These are phyloP conservation scores for Aspergillus cavernicola DNA, from an alignment of 495 filamentous ascomycete genomes.

Conservation along the genomic window DNA sequence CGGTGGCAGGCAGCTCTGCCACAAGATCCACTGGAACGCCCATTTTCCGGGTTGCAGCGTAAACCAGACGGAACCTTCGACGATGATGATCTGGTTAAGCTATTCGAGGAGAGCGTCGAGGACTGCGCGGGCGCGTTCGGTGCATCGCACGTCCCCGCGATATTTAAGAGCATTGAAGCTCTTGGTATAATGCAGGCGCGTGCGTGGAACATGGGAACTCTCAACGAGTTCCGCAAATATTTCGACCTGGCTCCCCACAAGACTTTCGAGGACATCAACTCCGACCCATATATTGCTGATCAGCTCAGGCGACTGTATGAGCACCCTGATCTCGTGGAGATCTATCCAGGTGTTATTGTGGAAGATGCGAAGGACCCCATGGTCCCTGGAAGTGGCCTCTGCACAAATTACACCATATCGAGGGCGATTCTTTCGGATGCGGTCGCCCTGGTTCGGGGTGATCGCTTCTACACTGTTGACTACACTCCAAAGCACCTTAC, in stretches of 20 bases:
- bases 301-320: slow-evolving; percentile 74
- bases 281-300: slow-evolving; percentile 67
- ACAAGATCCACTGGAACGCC: slow-evolving; percentile 59
- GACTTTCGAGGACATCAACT: slow-evolving; percentile 83
- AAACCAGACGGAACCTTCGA: slow-evolving; percentile 55
- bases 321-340: slow-evolving; percentile 72
- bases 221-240: slow-evolving; percentile 86
- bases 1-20: slow-evolving; percentile 57
- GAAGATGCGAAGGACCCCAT: slow-evolving; percentile 74
- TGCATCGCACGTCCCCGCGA: slow-evolving; percentile 67
- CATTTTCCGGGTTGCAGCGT: slow-evolving; percentile 61
- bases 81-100: slow-evolving; percentile 66
- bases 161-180: slow-evolving; percentile 74
- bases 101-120: slow-evolving; percentile 63
- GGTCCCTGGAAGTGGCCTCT: slow-evolving; percentile 74
- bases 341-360: slow-evolving; percentile 78
- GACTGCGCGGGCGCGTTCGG: slow-evolving; percentile 58
- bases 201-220: slow-evolving; percentile 73
- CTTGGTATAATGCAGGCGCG: slow-evolving; percentile 83
- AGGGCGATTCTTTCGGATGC: slow-evolving; percentile 83
- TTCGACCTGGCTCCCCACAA: slow-evolving; percentile 71
- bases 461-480: slow-evolving; percentile 77
- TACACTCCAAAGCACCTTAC: slow-evolving; percentile 75
- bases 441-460: slow-evolving; percentile 77
- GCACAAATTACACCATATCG: slow-evolving; percentile 78